Percentiles rank a stretch among this genome's conserved stretches.
Evolutionary conservation across 148 eudicot species (phyloP).

Genomic region (Linanthus parryae): DNA sequence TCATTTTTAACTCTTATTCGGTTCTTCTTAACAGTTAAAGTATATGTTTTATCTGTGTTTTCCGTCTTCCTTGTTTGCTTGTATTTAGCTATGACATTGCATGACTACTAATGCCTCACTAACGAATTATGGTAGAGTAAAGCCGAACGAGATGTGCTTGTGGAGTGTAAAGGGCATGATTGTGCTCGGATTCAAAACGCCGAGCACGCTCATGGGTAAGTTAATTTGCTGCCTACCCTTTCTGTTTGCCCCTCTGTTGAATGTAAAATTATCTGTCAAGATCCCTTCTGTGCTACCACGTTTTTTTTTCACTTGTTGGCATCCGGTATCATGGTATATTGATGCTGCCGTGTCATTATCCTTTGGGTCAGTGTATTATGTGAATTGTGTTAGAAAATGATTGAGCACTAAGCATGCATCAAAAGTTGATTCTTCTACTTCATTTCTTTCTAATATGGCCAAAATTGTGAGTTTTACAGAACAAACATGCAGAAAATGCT

Average conservation of each 20-base stretch:
- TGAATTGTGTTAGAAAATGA: neutral
- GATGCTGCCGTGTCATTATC: no score
- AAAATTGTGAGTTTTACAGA: no score
- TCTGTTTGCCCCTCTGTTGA: neutral
- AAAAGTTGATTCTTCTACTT: neutral
- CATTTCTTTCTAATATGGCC: no score
- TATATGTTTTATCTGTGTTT: no score
- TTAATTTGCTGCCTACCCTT: neutral
- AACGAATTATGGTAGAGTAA: conserved; percentile 47
- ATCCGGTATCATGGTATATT: no score
- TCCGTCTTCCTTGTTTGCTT: no score
- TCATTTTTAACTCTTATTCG: no score
- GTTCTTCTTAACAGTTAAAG: no score
- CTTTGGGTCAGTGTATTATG: neutral
- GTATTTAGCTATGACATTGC: no score
- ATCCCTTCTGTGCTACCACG: no score
- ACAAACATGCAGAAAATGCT: no score
- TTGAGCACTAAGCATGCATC: neutral
- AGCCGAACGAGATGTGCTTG: conserved; percentile 62
- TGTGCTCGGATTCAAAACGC: conserved; percentile 74
- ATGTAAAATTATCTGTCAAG: neutral
- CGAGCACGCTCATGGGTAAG: conserved; percentile 94
- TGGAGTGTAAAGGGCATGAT: conserved; percentile 98
- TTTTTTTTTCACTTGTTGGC: neutral
- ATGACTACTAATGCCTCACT: no score